Base-by-base conservation (phyloP, 805 yeast genomes). In the Saturnispora galanensis region DNA sequence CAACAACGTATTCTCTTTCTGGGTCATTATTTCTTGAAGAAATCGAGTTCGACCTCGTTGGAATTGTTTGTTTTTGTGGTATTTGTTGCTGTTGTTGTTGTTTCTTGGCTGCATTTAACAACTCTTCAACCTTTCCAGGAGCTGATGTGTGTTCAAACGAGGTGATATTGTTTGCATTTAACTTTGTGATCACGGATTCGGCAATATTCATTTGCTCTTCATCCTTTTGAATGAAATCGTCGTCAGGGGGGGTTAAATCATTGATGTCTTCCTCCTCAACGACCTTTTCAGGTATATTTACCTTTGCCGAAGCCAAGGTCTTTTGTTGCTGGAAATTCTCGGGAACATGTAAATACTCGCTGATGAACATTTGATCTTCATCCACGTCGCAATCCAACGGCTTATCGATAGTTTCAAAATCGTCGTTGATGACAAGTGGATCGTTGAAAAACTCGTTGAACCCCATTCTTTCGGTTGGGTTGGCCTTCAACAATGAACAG, bases 1-100 rank as follows among this genome's bases (percentile, higher is more conserved):
- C 89, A 34, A 90, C 95, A 31, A 90, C 97, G 55, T 90, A 90
- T 56, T 88, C 97, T 52, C 77, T 80, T 54, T 87, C 96, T 46
- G 79, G 33, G 8, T 21, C 26, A 5, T 21, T 21, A 21, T 21
- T 21, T 21, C 26, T 21, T 7, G 42, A 15, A 12, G 42, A n/a
- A 12, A 30, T 33, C 10, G 26, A 10, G 12, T 18, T 38, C 15
- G 21, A 30, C 15, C 33, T 38, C 12, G 33, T 30, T 11, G 17
- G 21, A 10, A 29, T 21, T n/a, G 10, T 9, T 18, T 39, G 35
- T 12, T 29, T 39, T 15, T 31, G 33, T 30, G 36, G 40, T n/a
- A n/a, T 13, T 13, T 35, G 32, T 17, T 38, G 41, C 21, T 41
- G 33, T 12, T 29, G 29, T 10, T 42, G 40, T 15, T 37, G 42